A percentile compares a stretch with the other conserved stretches of the same genome.
Conservation (phyloP, 768 basidiomycete species). For the Pleurotus salmoneostramineus region DNA sequence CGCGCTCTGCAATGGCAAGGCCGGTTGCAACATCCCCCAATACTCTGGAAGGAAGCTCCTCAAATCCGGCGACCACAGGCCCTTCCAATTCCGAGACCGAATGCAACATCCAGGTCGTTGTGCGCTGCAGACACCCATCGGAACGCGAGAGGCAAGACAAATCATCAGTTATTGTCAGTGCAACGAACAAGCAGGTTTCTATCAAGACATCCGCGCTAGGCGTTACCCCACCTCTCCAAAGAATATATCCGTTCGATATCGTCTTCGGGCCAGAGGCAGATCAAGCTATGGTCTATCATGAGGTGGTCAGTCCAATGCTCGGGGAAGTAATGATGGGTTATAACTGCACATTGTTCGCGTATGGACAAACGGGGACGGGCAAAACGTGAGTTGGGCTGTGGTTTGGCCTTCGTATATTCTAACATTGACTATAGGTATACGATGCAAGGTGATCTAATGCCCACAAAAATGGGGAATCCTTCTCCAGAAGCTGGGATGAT, state of each 20-base stretch:
- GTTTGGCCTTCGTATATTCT: background rate
- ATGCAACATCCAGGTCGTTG: constrained; percentile 90
- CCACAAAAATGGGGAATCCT: constrained; percentile 83
- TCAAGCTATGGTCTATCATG: constrained; percentile 89
- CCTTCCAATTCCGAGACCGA: constrained; percentile 41
- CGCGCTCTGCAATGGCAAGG: constrained; percentile 48
- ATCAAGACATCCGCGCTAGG: constrained; percentile 78
- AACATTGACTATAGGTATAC: constrained; percentile 57
- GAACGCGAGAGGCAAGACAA: constrained; percentile 81
- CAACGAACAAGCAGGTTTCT: constrained; percentile 71
- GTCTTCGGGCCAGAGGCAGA: constrained; percentile 98
- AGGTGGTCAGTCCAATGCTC: constrained; percentile 90
- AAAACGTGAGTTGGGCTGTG: constrained; percentile 72
- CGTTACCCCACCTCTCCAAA: constrained; percentile 66
- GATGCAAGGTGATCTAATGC: constrained; percentile 92
- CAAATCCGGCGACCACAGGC: constrained; percentile 17
- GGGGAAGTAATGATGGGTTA: constrained; percentile 94
- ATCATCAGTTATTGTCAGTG: constrained; percentile 82
- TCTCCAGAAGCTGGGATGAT: constrained; percentile 93
- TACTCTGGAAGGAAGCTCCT: constrained; percentile 14
- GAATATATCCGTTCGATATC: constrained; percentile 91
- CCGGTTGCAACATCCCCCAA: constrained; percentile 26
- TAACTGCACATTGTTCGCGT: constrained; percentile 96
- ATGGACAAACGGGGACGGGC: constrained; percentile 97
- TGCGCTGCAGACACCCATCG: constrained; percentile 85